Evolutionary conservation across 2,329 filamentous ascomycete species (phyloP).

Genomic region (Corniculantispora saksenae): DNA sequence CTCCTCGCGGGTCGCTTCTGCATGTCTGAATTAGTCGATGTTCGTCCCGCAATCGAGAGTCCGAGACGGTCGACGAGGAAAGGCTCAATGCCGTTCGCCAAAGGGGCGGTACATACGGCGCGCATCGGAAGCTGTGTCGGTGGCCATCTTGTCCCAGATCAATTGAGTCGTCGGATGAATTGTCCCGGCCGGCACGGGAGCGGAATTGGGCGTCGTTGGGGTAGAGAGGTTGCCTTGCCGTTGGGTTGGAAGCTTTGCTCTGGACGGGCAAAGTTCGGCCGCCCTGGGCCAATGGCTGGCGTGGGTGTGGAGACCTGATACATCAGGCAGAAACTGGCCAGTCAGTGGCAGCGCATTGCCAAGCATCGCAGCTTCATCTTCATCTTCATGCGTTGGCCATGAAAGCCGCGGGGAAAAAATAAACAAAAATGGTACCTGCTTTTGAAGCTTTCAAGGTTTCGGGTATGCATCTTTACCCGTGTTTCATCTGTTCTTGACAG

Average conservation of each 20-base stretch:
- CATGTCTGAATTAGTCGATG: conserved; percentile 8
- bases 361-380: background rate
- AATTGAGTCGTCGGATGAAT: conserved; percentile 31
- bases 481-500: background rate
- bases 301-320: conserved; percentile 14
- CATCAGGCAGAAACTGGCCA: conserved; percentile 18
- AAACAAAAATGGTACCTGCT: too few species aligned
- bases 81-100: background rate
- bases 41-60: background rate
- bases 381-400: background rate
- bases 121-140: conserved; percentile 38
- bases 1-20: conserved; percentile 82
- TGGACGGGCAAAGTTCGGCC: conserved; percentile 20
- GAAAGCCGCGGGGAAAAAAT: background rate
- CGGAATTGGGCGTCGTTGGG: background rate
- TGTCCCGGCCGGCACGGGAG: conserved; percentile 3
- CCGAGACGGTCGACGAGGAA: conserved; percentile 20
- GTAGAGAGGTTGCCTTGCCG: background rate
- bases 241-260: conserved; percentile 23
- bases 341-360: background rate
- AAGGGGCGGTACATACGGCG: conserved; percentile 36
- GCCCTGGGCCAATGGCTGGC: background rate
- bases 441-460: background rate
- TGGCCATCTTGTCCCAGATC: conserved; percentile 37
- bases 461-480: background rate